Evolutionary conservation across 2,329 filamentous ascomycete genomes (phyloP).

Genomic region (Monosporascus sp.): DNA sequence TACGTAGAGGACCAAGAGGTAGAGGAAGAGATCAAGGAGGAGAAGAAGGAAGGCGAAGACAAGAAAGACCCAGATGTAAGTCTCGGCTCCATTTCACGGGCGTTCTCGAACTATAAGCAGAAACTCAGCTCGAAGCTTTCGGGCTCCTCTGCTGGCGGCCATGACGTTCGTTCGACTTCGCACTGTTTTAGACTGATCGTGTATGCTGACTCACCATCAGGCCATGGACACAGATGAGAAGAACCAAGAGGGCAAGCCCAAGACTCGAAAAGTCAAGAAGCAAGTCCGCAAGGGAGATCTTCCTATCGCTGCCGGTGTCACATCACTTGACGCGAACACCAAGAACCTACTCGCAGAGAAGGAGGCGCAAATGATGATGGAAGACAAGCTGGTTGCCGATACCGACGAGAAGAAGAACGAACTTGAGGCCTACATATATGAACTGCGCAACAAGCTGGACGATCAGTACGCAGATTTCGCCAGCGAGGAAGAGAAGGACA

Average conservation of each 20-base stretch:
- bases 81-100: conserved; percentile 21
- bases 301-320: conserved; percentile 76
- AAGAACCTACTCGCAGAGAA: conserved; percentile 71
- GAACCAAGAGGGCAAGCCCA: conserved; percentile 58
- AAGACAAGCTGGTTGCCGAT: conserved; percentile 96
- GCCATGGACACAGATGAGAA: conserved; percentile 79
- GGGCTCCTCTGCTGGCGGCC: conserved; percentile 14
- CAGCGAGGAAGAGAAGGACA: conserved; percentile 86
- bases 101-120: conserved; percentile 12
- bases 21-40: conserved; percentile 82
- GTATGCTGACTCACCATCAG: conserved; percentile 35
- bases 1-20: conserved; percentile 97
- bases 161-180: conserved; percentile 4
- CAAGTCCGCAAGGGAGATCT: conserved; percentile 96
- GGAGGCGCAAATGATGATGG: conserved; percentile 88
- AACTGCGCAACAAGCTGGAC: conserved; percentile 90
- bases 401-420: conserved; percentile 99
- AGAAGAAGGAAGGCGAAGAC: conserved; percentile 47
- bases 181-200: conserved; percentile 1
- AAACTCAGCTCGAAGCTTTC: conserved; percentile 15
- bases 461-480: conserved; percentile 85
- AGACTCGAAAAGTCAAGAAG: conserved; percentile 98
- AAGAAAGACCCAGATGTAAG: conserved; percentile 71
- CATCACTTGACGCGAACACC: conserved; percentile 64
- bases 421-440: conserved; percentile 95